A percentile compares a stretch with the other conserved stretches of the same genome.
Evolutionary conservation across 2,329 filamentous ascomycete species (phyloP).

Genomic region (Ophiostoma novo-ulmi): DNA sequence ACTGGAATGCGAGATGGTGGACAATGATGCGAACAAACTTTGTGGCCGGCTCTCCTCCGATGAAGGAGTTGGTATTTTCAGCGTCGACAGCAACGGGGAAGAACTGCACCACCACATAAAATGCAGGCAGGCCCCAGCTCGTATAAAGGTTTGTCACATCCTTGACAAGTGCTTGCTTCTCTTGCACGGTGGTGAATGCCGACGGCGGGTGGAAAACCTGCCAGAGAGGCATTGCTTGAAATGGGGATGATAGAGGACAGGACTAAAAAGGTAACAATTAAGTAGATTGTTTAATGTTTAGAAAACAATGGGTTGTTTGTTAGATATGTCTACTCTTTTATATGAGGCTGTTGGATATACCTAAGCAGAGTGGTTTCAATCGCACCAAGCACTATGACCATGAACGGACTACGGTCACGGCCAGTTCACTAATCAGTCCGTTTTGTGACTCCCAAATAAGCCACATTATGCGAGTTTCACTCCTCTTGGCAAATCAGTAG

Average conservation of each 20-base stretch:
- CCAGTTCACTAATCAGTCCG: conserved; percentile 7
- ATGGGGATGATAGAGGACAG: not conserved
- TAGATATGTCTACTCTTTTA: not conserved
- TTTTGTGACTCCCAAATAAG: not conserved
- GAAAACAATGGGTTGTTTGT: too few species aligned
- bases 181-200: conserved; percentile 33
- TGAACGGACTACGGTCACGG: not conserved
- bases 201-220: conserved; percentile 38
- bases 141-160: conserved; percentile 35
- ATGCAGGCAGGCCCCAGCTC: conserved; percentile 36
- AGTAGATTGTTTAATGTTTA: too few species aligned
- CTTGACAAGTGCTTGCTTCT: conserved; percentile 34
- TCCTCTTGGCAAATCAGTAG: not conserved
- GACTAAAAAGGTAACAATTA: too few species aligned
- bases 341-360: not conserved
- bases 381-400: too few species aligned
- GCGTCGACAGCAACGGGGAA: conserved; percentile 28
- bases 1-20: conserved; percentile 24
- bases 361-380: not conserved
- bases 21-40: conserved; percentile 24
- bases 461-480: not conserved
- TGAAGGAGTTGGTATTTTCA: not conserved
- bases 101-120: conserved; percentile 43
- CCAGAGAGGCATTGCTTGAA: conserved; percentile 40
- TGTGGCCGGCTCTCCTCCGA: conserved; percentile 18